phyloP scores from a whole-genome alignment of 768 basidiomycete species.

The Hypsizygus marmoreus region DNA sequence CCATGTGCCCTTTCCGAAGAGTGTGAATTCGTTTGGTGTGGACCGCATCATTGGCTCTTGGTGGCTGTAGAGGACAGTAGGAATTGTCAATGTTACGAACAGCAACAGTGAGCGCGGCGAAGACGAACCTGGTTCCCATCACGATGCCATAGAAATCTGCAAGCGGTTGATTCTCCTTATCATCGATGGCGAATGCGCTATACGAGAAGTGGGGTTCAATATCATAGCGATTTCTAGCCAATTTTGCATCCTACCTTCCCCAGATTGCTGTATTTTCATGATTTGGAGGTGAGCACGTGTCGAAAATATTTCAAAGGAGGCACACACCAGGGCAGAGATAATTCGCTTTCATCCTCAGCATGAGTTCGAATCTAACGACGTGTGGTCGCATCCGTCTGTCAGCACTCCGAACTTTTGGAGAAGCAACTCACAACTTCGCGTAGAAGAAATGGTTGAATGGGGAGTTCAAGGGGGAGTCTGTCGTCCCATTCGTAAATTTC shows the following conservation, averaged over 20 bases:
- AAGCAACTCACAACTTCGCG: slow-evolving; percentile 45
- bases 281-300: neutral
- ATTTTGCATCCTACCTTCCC: slow-evolving; percentile 34
- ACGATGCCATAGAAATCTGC: slow-evolving; percentile 69
- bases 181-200: slow-evolving; percentile 60
- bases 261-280: slow-evolving; percentile 38
- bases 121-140: slow-evolving; percentile 66
- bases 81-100: neutral
- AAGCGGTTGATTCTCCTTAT: slow-evolving; percentile 58
- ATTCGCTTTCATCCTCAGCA: slow-evolving; percentile 69
- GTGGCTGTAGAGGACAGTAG: slow-evolving; percentile 38
- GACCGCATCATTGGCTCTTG: slow-evolving; percentile 79
- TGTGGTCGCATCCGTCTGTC: too few relatives aligned
- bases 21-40: slow-evolving; percentile 64
- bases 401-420: neutral
- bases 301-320: neutral
- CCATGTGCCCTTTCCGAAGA: slow-evolving; percentile 61
- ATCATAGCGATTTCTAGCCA: neutral
- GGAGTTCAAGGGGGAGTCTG: slow-evolving; percentile 45
- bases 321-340: slow-evolving; percentile 67
- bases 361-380: slow-evolving; percentile 56
- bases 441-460: slow-evolving; percentile 69
- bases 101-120: too few relatives aligned
- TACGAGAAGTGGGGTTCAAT: neutral
- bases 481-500: slow-evolving; percentile 67